These are phyloP conservation scores for Salvia sclarea DNA, from an alignment of 305 asterid species.

Conservation along the genomic window DNA sequence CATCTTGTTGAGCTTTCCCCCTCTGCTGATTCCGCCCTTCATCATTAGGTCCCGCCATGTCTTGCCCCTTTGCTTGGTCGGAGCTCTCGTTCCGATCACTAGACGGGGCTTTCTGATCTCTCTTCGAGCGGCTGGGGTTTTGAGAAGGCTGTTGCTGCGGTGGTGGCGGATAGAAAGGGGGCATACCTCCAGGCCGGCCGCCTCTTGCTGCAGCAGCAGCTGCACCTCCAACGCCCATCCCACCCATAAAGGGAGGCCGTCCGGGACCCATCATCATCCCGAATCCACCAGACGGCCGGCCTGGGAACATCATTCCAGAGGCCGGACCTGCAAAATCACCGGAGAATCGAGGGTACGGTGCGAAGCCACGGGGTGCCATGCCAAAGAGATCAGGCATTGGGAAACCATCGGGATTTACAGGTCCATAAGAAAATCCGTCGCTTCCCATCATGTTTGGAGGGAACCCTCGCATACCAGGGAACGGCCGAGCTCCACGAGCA, in stretches of 20 bases:
- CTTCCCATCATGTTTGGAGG: slow-evolving; percentile 76
- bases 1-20: slow-evolving; percentile 49
- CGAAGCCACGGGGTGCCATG: slow-evolving; percentile 73
- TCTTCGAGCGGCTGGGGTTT: slow-evolving; percentile 47
- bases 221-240: slow-evolving; percentile 38
- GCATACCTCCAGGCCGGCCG: slow-evolving; percentile 57
- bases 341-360: slow-evolving; percentile 68
- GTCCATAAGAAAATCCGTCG: slow-evolving; percentile 68
- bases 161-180: slow-evolving; percentile 51
- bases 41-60: slow-evolving; percentile 43
- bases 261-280: slow-evolving; percentile 89
- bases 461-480: slow-evolving; percentile 65
- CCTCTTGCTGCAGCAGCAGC: slow-evolving; percentile 34
- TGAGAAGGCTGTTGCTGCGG: slow-evolving; percentile 52
- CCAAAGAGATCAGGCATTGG: slow-evolving; percentile 67
- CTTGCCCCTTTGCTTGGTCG: slow-evolving; percentile 61
- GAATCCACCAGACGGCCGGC: slow-evolving; percentile 68
- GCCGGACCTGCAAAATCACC: slow-evolving; percentile 70
- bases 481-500: slow-evolving; percentile 61
- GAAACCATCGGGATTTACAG: slow-evolving; percentile 65
- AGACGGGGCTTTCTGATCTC: slow-evolving; percentile 50
- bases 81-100: slow-evolving; percentile 51
- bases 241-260: slow-evolving; percentile 65
- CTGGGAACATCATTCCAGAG: slow-evolving; percentile 71
- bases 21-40: slow-evolving; percentile 45